Base-by-base conservation (phyloP, 345 rosid species). In the Laguncularia racemosa region DNA sequence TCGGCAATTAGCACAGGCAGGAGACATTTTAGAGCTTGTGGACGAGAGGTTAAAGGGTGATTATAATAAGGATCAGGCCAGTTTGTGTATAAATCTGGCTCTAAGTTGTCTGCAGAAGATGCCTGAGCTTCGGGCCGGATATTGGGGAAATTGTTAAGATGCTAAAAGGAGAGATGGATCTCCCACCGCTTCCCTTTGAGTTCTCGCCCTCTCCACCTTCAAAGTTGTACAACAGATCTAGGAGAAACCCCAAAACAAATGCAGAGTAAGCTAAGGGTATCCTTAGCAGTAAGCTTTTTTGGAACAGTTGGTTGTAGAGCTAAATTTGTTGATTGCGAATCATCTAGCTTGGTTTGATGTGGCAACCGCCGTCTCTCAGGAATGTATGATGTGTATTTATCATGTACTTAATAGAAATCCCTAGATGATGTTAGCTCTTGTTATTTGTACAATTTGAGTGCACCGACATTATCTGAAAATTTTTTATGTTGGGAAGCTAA, bases 191-290 rank as follows among this genome's bases (percentile, higher is more conserved):
- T 13, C 85, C 95, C 1, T 75, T 87, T 16, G 96, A 89, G 81
- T 87, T 89, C 61, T 89, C 96, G 16, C 97, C 99, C 0, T 89
- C 99, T 0, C 96, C 98, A 18, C 92, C 97, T 0, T 72, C 89
- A 11, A 93, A 80, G 62, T 19, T 71, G 53, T 78, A 74, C 57
- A 80, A 77, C 67, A 81, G 81, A 51, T 76, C 88, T 6, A 72
- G 72, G 78, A 71, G 82, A 72, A 81, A 78, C 65, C 84, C 68
- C 48, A 78, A 75, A 69, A 48, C 59, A 45, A 77, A 62, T 75
- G 79, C 72, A 58, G 85, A 83, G 56, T 82, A 74, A 58, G 10
- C 11, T 4, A 4, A 33, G 40, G 40, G 40, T 33, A 33, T 26
- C 28, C 28, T 26, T 6, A 6, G 28, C 6, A 6, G 6, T 6